Percentiles rank a stretch among this genome's conserved stretches.
phyloP scores from a whole-genome alignment of 1,284 basidiomycete genomes.

The Fomitopsis pinicola region DNA sequence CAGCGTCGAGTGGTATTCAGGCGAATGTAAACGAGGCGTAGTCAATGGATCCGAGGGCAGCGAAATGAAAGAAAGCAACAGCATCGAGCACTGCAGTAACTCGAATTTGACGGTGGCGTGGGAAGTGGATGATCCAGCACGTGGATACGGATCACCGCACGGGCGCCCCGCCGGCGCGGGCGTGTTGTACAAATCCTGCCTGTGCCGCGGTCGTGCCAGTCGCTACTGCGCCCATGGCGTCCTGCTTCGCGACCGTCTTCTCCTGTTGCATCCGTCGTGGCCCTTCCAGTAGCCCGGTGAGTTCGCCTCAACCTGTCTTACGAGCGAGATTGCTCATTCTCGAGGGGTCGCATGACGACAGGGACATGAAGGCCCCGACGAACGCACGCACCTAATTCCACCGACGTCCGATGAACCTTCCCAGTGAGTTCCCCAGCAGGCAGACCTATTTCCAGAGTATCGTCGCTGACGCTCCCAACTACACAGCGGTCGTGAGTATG shows the following conservation, averaged over 20 bases:
- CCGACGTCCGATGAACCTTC: conserved; percentile 21
- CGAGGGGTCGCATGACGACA: conserved; percentile 5
- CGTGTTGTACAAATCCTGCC: neutral
- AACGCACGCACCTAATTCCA: conserved; percentile 28
- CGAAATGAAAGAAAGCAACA: no score
- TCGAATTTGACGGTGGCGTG: neutral
- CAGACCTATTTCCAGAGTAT: no score
- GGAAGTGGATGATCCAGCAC: neutral
- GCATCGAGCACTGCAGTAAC: no score
- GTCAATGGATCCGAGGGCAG: no score
- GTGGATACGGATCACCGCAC: neutral
- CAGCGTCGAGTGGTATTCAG: no score
- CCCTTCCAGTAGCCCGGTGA: conserved; percentile 3
- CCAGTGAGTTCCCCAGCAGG: conserved; percentile 6
- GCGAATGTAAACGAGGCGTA: no score
- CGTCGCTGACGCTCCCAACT: neutral
- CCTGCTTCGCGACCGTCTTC: conserved; percentile 19
- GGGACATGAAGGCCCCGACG: conserved; percentile 23
- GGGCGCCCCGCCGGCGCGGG: neutral
- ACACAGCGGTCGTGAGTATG: conserved; percentile 16
- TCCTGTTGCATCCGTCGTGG: conserved; percentile 21
- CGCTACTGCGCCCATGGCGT: conserved; percentile 16
- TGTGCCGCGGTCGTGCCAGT: neutral
- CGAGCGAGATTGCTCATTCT: neutral
- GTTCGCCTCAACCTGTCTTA: neutral